Conservation (phyloP, 495 filamentous ascomycete genomes). For the Penicillium nucicola region DNA sequence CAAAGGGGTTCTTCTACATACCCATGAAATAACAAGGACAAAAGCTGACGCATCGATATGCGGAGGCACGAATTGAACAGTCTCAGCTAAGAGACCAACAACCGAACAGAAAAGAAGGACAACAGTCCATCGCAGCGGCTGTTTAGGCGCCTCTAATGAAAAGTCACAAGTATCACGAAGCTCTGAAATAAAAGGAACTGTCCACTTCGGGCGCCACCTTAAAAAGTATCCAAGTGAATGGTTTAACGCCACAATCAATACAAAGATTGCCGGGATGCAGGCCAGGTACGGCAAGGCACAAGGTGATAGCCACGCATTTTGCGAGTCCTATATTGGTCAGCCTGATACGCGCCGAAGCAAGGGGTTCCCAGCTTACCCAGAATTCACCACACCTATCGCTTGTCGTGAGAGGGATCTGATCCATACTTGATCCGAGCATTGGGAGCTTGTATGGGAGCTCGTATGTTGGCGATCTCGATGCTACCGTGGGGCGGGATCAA, state of each 20-base stretch:
- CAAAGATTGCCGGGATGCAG: constrained; percentile 40
- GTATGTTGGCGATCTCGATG: background rate
- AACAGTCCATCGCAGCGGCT: constrained; percentile 29
- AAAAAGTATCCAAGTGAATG: constrained; percentile 28
- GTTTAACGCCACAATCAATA: constrained; percentile 35
- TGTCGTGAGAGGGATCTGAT: constrained; percentile 18
- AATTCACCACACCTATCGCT: constrained; percentile 16
- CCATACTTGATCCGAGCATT: constrained; percentile 14
- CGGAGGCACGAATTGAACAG: constrained; percentile 36
- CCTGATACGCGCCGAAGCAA: background rate
- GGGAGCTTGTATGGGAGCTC: constrained; percentile 1
- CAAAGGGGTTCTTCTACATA: constrained; percentile 23
- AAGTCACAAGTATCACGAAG: constrained; percentile 34
- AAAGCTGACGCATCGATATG: constrained; percentile 18
- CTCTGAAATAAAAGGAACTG: constrained; percentile 43
- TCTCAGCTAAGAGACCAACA: constrained; percentile 38
- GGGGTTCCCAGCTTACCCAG: constrained; percentile 15
- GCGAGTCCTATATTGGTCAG: constrained; percentile 44
- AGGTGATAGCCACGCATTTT: constrained; percentile 43
- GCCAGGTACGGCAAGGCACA: constrained; percentile 49
- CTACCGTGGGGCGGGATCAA: constrained; percentile 7
- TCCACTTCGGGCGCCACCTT: constrained; percentile 47
- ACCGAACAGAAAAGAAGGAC: constrained; percentile 39
- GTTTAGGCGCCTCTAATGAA: constrained; percentile 18
- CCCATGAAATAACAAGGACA: constrained; percentile 44